phyloP scores from a whole-genome alignment of 2,329 filamentous ascomycete genomes.

The Pochonia chlamydosporia region DNA sequence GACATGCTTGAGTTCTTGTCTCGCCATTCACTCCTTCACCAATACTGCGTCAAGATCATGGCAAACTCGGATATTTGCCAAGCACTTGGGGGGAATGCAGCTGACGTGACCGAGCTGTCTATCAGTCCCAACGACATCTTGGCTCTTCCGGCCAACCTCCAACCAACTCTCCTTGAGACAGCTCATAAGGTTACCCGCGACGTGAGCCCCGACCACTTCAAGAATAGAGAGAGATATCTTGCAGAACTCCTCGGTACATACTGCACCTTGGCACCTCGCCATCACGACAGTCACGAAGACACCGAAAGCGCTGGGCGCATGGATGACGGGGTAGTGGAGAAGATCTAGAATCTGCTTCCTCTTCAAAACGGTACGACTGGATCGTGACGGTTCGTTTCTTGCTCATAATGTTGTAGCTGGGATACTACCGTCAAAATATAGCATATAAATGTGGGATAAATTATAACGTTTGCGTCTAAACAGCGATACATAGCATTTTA shows the following conservation, averaged over 20 bases:
- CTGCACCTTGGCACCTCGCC: conserved; percentile 1
- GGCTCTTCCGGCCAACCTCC: conserved; percentile 9
- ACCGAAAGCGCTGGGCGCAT: background rate
- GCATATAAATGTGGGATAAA: no score
- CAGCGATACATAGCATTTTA: no score
- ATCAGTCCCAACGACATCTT: conserved; percentile 10
- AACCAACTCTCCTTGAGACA: conserved; percentile 10
- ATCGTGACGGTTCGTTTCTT: background rate
- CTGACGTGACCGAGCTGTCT: conserved; percentile 4
- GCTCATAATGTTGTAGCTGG: background rate
- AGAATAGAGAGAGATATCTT: conserved; percentile 15
- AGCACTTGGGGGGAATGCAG: conserved; percentile 6
- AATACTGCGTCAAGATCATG: conserved; percentile 6
- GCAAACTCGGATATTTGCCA: conserved; percentile 4
- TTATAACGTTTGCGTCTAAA: no score
- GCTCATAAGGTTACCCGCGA: conserved; percentile 11
- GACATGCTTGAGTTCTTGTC: conserved; percentile 11
- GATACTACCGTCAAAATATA: no score
- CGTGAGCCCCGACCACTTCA: conserved; percentile 11
- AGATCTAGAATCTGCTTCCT: background rate
- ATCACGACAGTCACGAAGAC: background rate
- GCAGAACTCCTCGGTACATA: conserved; percentile 17
- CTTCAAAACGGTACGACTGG: background rate
- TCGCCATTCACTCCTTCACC: conserved; percentile 12
- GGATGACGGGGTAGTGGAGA: background rate